Conservation (phyloP, 2,329 filamentous ascomycete genomes). For the Bipolaris bicolor region DNA sequence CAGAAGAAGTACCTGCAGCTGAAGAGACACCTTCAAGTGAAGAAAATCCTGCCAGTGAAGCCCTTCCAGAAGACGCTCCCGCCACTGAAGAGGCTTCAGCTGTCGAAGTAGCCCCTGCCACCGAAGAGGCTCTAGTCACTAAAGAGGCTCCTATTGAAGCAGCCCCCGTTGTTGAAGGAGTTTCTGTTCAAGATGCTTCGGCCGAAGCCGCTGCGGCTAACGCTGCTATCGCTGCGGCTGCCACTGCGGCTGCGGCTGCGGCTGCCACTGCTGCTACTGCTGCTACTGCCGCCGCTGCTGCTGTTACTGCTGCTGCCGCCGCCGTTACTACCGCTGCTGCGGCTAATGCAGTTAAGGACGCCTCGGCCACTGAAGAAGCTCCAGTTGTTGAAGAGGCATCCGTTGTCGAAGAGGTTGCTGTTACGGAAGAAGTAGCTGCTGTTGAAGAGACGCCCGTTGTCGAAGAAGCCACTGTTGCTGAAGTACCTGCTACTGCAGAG, state of each 20-base stretch:
- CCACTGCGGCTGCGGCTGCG: no score
- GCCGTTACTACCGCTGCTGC: background rate
- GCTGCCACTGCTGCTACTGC: no score
- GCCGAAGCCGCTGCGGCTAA: no score
- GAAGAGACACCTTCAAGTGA: no score
- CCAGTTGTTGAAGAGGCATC: background rate
- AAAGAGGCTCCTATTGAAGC: background rate
- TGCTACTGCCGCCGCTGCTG: no score
- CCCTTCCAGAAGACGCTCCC: background rate
- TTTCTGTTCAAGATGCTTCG: background rate
- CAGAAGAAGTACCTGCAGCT: no score
- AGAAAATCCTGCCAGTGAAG: no score
- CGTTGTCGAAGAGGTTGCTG: background rate
- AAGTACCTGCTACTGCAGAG: background rate
- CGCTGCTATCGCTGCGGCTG: no score
- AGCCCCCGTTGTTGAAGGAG: background rate
- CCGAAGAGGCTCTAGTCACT: conserved; percentile 6
- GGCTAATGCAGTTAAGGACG: background rate
- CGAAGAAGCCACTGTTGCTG: background rate
- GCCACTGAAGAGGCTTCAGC: background rate
- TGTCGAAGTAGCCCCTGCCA: background rate
- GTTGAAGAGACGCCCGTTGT: conserved; percentile 4
- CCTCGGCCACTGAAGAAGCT: conserved; percentile 4
- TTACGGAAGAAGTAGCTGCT: background rate
- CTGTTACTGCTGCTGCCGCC: no score